Conservation (phyloP, 139 green algal genomes). For the Chlorokybus atmophyticus region DNA sequence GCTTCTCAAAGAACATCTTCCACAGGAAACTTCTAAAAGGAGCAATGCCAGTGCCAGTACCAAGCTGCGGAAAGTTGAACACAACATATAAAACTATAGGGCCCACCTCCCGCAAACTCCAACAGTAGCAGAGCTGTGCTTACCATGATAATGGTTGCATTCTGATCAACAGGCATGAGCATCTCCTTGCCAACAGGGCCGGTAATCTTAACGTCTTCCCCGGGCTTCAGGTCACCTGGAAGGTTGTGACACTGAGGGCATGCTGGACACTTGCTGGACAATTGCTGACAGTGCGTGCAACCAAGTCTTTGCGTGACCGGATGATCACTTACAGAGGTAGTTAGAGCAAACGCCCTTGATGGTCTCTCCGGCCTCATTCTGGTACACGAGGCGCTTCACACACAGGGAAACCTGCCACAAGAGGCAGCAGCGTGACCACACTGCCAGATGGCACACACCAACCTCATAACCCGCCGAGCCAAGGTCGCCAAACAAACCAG, state of each 20-base stretch:
- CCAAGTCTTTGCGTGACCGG: too few relatives aligned
- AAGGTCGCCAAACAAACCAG: not conserved
- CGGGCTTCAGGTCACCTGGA: slow-evolving; percentile 28
- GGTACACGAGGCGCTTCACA: slow-evolving; percentile 30
- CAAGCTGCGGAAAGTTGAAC: too few relatives aligned
- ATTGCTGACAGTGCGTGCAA: too few relatives aligned
- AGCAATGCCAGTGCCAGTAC: slow-evolving; percentile 29
- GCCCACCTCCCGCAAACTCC: too few relatives aligned
- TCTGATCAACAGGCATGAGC: slow-evolving; percentile 29
- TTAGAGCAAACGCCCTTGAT: slow-evolving; percentile 34
- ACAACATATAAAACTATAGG: too few relatives aligned
- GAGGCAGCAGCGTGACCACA: too few relatives aligned
- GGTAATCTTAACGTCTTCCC: slow-evolving; percentile 26
- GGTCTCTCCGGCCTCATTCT: slow-evolving; percentile 27
- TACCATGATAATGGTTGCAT: slow-evolving; percentile 32
- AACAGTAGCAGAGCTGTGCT: too few relatives aligned
- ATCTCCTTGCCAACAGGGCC: slow-evolving; percentile 33
- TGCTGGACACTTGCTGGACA: too few relatives aligned
- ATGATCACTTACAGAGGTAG: slow-evolving; percentile 33
- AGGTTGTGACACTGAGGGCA: not conserved
- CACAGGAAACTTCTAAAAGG: slow-evolving; percentile 30
- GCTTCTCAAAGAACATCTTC: slow-evolving; percentile 37
- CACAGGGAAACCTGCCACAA: slow-evolving; percentile 26
- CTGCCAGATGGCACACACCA: too few relatives aligned
- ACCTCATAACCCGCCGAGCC: too few relatives aligned